Percentiles rank a stretch among this genome's conserved stretches.
phyloP scores from a whole-genome alignment of 352 stramenopile species.

The Phytopythium litorale region DNA sequence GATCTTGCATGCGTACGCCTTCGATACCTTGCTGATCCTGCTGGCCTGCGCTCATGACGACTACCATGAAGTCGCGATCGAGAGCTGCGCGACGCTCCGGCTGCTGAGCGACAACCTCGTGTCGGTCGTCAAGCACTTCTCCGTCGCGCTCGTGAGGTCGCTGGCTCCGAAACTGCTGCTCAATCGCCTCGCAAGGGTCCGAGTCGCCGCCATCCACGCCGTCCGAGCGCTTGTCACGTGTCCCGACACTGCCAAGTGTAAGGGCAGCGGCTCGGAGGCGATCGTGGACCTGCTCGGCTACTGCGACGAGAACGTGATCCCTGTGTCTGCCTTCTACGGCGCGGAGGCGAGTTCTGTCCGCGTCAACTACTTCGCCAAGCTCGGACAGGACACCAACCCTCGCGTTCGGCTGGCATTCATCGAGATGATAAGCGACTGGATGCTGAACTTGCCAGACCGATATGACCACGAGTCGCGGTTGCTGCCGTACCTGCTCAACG shows the following conservation, averaged over 20 bases:
- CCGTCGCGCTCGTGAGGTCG: slow-evolving; percentile 81
- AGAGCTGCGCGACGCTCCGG: slow-evolving; percentile 46
- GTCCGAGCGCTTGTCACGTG: slow-evolving; percentile 82
- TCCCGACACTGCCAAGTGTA: slow-evolving; percentile 89
- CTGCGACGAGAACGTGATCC: slow-evolving; percentile 94
- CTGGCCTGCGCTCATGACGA: slow-evolving; percentile 79
- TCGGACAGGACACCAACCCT: slow-evolving; percentile 84
- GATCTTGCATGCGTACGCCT: slow-evolving; percentile 79
- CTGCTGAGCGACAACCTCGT: slow-evolving; percentile 70
- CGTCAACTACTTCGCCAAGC: slow-evolving; percentile 92
- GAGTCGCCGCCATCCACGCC: slow-evolving; percentile 79
- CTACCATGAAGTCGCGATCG: slow-evolving; percentile 86
- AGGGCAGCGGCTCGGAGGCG: slow-evolving; percentile 91
- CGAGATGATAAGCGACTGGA: slow-evolving; percentile 87
- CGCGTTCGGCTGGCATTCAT: slow-evolving; percentile 83
- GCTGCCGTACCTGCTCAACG: slow-evolving; percentile 93
- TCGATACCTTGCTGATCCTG: slow-evolving; percentile 67
- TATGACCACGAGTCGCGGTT: slow-evolving; percentile 94
- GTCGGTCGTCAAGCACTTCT: slow-evolving; percentile 93
- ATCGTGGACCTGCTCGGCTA: slow-evolving; percentile 95
- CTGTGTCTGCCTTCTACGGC: slow-evolving; percentile 93
- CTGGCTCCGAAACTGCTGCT: slow-evolving; percentile 74
- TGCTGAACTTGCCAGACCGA: slow-evolving; percentile 89
- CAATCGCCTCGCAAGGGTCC: slow-evolving; percentile 89
- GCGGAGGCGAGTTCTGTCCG: slow-evolving; percentile 51